Conservation (phyloP, 1,284 basidiomycete species). For the Ustanciosporium gigantosporum region DNA sequence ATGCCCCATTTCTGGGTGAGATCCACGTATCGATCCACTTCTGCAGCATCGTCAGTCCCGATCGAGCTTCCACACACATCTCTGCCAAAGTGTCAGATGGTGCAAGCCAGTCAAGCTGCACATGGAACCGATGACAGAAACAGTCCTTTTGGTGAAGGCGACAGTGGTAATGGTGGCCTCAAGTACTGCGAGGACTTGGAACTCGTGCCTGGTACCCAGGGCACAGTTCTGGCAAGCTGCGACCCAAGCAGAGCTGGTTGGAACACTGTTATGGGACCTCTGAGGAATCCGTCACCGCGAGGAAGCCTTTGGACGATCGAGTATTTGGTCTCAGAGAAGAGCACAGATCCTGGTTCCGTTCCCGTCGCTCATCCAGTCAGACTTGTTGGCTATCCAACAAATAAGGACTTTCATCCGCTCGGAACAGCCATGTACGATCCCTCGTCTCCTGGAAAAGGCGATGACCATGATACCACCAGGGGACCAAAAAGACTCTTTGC, state of each 20-base stretch:
- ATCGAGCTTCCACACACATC: too few relatives aligned
- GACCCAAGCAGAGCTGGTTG: slow-evolving; percentile 18
- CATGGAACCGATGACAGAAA: too few relatives aligned
- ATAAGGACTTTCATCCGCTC: slow-evolving; percentile 23
- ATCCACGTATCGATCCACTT: background rate
- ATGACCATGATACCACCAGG: too few relatives aligned
- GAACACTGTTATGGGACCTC: slow-evolving; percentile 43
- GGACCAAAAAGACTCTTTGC: background rate
- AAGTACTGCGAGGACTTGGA: slow-evolving; percentile 36
- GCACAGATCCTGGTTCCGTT: too few relatives aligned
- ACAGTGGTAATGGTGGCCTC: too few relatives aligned
- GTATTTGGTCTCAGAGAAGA: too few relatives aligned
- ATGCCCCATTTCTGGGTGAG: slow-evolving; percentile 24
- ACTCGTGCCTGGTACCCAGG: slow-evolving; percentile 1
- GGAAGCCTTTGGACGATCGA: slow-evolving; percentile 19
- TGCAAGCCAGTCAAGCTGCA: background rate
- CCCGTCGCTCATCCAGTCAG: slow-evolving; percentile 1
- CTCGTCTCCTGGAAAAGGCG: too few relatives aligned
- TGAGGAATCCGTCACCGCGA: slow-evolving; percentile 1
- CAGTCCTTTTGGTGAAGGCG: too few relatives aligned
- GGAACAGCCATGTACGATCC: too few relatives aligned
- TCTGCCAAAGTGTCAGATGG: slow-evolving; percentile 2
- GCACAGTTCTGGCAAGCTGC: slow-evolving; percentile 23
- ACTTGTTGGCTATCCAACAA: slow-evolving; percentile 7
- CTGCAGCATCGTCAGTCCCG: too few relatives aligned